Percentiles rank a stretch among this genome's conserved stretches.
Evolutionary conservation across 495 filamentous ascomycete genomes (phyloP).

Genomic region (Penicillium subrubescens): DNA sequence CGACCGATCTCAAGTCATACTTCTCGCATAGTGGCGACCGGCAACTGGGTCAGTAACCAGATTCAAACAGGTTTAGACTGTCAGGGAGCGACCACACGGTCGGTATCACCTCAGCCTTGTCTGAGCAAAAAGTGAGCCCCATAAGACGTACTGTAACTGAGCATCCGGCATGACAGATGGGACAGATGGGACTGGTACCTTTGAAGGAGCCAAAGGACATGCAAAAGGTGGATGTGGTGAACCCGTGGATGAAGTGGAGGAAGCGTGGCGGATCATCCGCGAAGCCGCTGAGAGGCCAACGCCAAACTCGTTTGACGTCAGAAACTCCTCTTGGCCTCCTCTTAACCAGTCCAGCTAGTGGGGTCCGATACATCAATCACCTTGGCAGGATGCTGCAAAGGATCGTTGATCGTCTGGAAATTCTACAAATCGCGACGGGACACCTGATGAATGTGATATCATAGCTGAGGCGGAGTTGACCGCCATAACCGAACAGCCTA

Average conservation of each 20-base stretch:
- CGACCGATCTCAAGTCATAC: not conserved
- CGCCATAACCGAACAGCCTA: too few species aligned
- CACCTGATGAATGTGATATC: not conserved
- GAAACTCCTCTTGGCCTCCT: not conserved
- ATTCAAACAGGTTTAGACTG: not conserved
- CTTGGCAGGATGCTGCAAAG: not conserved
- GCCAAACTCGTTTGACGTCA: not conserved
- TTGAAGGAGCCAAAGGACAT: not conserved
- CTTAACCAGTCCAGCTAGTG: not conserved
- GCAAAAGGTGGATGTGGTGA: not conserved
- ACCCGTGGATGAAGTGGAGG: not conserved
- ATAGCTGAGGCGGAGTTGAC: not conserved
- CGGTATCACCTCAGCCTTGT: not conserved
- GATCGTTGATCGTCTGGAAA: not conserved
- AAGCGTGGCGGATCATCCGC: not conserved
- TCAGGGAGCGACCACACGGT: not conserved
- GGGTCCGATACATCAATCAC: not conserved
- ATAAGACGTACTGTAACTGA: not conserved
- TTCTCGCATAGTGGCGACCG: not conserved
- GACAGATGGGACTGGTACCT: not conserved
- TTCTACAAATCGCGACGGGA: not conserved
- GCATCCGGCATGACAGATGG: not conserved
- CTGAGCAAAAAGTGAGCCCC: not conserved
- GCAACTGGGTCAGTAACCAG: not conserved
- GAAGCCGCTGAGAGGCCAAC: not conserved